phyloP scores from a whole-genome alignment of 2,329 filamentous ascomycete genomes.

The Trichophyton benhamiae region DNA sequence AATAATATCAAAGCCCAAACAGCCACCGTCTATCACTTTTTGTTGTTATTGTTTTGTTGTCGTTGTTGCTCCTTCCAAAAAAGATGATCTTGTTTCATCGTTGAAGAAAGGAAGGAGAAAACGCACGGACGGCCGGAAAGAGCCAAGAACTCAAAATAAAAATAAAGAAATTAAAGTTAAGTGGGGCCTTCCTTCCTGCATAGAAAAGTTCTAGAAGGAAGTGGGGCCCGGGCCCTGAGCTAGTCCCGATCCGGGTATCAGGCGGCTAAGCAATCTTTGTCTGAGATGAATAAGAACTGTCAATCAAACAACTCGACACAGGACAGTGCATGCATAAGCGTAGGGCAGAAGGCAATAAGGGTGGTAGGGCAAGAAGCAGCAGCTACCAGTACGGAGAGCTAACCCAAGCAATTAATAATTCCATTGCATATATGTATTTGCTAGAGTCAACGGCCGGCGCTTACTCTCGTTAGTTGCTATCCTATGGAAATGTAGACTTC shows the following conservation, averaged over 20 bases:
- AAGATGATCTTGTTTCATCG: neutral
- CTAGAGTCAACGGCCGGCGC: conserved; percentile 1
- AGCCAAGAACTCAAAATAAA: conserved; percentile 1
- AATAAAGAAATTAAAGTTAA: conserved; percentile 5
- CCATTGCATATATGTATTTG: conserved; percentile 2
- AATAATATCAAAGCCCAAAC: neutral
- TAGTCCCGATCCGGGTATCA: neutral
- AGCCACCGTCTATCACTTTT: neutral
- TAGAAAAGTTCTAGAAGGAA: neutral
- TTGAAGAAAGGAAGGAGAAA: neutral
- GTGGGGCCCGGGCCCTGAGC: neutral
- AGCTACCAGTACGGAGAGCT: neutral
- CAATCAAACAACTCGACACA: neutral
- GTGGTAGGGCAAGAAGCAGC: neutral
- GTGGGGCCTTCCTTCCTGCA: conserved; percentile 2
- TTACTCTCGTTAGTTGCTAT: neutral
- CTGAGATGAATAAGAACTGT: neutral
- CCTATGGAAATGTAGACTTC: neutral
- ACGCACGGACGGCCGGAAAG: neutral
- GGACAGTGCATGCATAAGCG: neutral
- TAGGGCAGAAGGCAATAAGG: neutral
- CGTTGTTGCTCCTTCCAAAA: neutral
- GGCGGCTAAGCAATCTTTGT: neutral
- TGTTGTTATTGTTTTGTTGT: neutral
- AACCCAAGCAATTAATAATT: neutral